Base-by-base conservation (phyloP, 768 basidiomycete species). In the Tremella fuciformis region DNA sequence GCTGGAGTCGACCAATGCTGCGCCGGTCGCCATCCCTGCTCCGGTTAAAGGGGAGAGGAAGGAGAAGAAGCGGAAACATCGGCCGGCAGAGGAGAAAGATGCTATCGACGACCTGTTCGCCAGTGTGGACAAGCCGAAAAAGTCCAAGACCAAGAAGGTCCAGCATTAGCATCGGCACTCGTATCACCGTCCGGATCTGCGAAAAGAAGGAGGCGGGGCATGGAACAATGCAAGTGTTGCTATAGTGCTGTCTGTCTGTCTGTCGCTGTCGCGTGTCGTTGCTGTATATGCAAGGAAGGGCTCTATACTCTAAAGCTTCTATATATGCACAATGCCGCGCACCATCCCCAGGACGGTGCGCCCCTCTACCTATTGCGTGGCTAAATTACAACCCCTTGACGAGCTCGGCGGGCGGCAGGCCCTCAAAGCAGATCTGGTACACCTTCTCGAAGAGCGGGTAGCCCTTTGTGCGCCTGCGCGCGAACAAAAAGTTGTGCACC, bases 401-500 rank as follows among this genome's bases (percentile, higher is more conserved):
- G 41, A 77, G 56, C 59, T 70, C 62, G 18, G 65, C 55, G 34
- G 68, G 66, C 1, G 59, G 38, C 50, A 75, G 34, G 29, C 70
- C 72, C 67, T 76, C 62, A 57, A 73, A 76, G 13, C 71, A 50
- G 60, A 77, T 77, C 59, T 69, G 55, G 67, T 71, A 75, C 37
- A 76, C 75, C 58, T 73, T 71, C 53, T 71, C 67, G 57, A 77
- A 77, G 48, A 77, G 53, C 13, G 76, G 76, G 64, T 76, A 76
- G n/a, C 59, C 67, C 56, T 73, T 60, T 26, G 49, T 50, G 55
- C 77, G 67, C 58, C 75, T 76, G 29, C 78, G 64, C 6, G 75
- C 74, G 49, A 75, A 64, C 21, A 81, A 68, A 73, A 80, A 80
- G 55, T 76, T 64, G 66, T 80, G 69, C 25, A 81, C 74, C 60